Evolutionary conservation across 1,284 basidiomycete genomes (phyloP).

Genomic region (Ganoderma sinense): DNA sequence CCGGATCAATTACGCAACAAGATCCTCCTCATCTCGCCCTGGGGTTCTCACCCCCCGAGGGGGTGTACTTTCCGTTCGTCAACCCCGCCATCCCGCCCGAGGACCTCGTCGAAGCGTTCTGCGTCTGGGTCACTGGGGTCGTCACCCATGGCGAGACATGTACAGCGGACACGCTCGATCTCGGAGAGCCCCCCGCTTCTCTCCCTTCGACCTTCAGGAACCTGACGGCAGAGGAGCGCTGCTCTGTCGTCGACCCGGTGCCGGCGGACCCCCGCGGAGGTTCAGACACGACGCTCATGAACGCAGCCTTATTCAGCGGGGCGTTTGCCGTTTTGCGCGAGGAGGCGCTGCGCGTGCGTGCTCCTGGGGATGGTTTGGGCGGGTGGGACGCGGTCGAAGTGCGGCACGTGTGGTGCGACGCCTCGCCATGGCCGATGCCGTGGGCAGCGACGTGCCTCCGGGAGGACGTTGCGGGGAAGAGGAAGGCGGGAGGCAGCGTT

Average conservation of each 20-base stretch:
- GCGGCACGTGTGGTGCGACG: conserved; percentile 21
- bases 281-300: conserved; percentile 28
- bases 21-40: background rate
- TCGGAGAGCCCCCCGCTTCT: conserved; percentile 5
- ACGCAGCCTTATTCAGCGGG: conserved; percentile 21
- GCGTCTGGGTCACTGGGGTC: conserved; percentile 12
- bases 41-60: background rate
- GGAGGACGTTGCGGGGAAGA: conserved; percentile 11
- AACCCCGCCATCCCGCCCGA: background rate
- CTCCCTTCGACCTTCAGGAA: conserved; percentile 23
- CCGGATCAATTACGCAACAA: background rate
- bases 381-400: conserved; percentile 23
- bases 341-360: conserved; percentile 18
- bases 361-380: background rate
- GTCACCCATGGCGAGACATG: conserved; percentile 32
- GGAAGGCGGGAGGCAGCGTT: conserved; percentile 7
- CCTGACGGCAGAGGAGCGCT: conserved; percentile 23
- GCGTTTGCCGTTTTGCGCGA: conserved; percentile 20
- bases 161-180: conserved; percentile 10
- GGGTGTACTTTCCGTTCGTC: background rate
- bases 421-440: conserved; percentile 18
- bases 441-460: conserved; percentile 13
- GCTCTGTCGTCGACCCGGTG: conserved; percentile 9
- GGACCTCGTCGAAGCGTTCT: background rate
- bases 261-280: conserved; percentile 21